Base-by-base conservation (phyloP, 176 grass and related monocot species). In the Rhynchospora pubera region DNA sequence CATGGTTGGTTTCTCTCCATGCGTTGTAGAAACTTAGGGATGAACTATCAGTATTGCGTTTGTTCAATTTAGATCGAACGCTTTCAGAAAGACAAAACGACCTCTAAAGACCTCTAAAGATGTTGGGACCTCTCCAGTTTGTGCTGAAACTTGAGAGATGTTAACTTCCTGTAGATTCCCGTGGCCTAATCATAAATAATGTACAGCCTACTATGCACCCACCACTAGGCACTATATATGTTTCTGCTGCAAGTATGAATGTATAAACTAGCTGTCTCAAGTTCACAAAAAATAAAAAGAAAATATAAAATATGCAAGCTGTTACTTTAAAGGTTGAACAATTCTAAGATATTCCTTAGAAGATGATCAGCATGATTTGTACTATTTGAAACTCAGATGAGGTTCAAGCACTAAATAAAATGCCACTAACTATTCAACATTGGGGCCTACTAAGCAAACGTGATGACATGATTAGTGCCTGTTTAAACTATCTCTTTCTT, bases 391-490 rank as follows among this genome's bases (percentile, higher is more conserved):
- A 69, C 32, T 69, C 34, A 34, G 18, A 69, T 69, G 21, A 34
- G 18, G 24, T 32, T 69, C 18, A 69, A 65, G 39, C 24, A 61
- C 46, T 46, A 26, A 16, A 65, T 46, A 61, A 79, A 79, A 59
- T 79, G 5, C n/a, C 43, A 81, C 43, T 51, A 26, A 34, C 62
- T 9, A 65, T 65, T 82, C 79, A 82, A 57, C 44, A 32, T 80
- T 80, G 78, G 23, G 78, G 5, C 53, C 78, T 80, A 80, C 78
- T 62, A 44, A 80, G 58, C n/a, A n/a, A 64, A 51, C 79, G 58
- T 82, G 79, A 82, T 66, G 79, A 48, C 79, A 82, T 82, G 21
- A 66, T 82, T 16, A 66, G 8, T 65, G 62, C 58, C 79, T 82
- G 23, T 82, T 82, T 18, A 82, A 82, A 64, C 18, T 18, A 50